Evolutionary conservation across 1,284 basidiomycete genomes (phyloP).

Genomic region (Papiliotrema nemorosa): DNA sequence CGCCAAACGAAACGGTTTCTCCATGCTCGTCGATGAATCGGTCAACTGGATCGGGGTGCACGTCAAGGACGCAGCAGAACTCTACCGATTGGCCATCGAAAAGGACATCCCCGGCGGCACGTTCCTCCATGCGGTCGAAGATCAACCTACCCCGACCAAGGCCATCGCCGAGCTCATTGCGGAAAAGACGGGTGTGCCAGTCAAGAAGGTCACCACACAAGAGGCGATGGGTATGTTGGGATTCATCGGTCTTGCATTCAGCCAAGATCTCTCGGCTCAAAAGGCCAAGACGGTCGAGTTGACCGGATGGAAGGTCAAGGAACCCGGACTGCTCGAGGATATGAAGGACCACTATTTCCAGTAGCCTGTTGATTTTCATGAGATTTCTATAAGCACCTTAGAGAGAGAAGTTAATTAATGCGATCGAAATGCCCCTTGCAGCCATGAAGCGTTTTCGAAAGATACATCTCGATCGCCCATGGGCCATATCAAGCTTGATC

Average conservation of each 20-base stretch:
- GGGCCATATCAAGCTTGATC: no score
- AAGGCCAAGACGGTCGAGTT: neutral
- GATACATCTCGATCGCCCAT: no score
- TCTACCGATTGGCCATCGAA: conserved; percentile 29
- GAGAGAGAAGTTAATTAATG: no score
- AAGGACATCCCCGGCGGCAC: conserved; percentile 11
- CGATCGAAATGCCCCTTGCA: no score
- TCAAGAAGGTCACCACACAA: conserved; percentile 9
- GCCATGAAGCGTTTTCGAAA: no score
- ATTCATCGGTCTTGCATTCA: conserved; percentile 5
- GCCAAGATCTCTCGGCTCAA: neutral
- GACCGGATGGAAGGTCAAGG: neutral
- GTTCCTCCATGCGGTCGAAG: conserved; percentile 20
- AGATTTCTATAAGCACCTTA: no score
- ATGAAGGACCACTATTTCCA: neutral
- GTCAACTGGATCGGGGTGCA: conserved; percentile 19
- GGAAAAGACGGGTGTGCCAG: conserved; percentile 11
- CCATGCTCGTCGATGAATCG: conserved; percentile 19
- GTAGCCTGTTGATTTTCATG: no score
- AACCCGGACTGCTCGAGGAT: neutral
- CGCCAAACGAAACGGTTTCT: conserved; percentile 13
- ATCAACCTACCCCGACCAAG: conserved; percentile 12
- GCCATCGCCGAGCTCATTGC: conserved; percentile 20
- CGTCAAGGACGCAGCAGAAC: conserved; percentile 23
- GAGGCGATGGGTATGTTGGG: conserved; percentile 18